Evolutionary conservation across 2,329 filamentous ascomycete species (phyloP).

Genomic region (Nectriaceae sp.): DNA sequence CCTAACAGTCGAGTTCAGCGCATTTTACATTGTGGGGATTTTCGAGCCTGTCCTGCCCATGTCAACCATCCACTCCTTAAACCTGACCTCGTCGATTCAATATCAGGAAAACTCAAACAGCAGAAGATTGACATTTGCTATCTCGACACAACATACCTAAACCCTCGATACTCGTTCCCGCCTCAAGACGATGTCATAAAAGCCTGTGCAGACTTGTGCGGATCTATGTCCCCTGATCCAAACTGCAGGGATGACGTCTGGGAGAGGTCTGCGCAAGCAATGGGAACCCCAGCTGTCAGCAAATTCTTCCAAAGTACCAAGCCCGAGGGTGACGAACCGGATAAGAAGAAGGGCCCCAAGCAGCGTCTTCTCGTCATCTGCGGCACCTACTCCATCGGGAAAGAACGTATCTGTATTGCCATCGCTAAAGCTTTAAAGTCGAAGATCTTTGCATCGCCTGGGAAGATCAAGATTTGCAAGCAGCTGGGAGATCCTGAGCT

Average conservation of each 20-base stretch:
- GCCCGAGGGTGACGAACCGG: constrained; percentile 30
- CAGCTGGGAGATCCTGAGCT: constrained; percentile 87
- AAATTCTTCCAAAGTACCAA: constrained; percentile 52
- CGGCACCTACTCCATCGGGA: constrained; percentile 96
- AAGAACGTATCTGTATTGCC: constrained; percentile 91
- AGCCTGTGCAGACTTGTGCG: constrained; percentile 85
- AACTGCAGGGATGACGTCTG: constrained; percentile 49
- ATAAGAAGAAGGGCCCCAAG: constrained; percentile 26
- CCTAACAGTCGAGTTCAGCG: constrained; percentile 66
- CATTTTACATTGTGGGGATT: constrained; percentile 94
- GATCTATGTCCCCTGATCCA: constrained; percentile 70
- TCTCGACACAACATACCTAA: constrained; percentile 95
- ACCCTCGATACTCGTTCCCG: constrained; percentile 93
- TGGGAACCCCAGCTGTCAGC: constrained; percentile 48
- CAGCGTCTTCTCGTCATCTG: constrained; percentile 85
- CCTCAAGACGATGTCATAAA: constrained; percentile 84
- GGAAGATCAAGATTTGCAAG: constrained; percentile 81
- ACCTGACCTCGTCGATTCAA: constrained; percentile 70
- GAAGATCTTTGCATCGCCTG: constrained; percentile 85
- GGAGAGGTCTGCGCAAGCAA: constrained; percentile 44
- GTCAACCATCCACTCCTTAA: constrained; percentile 78
- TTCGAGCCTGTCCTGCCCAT: constrained; percentile 85
- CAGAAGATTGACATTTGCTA: constrained; percentile 96
- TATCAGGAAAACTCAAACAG: constrained; percentile 71
- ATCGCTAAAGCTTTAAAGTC: constrained; percentile 83